Percentiles rank a stretch among this genome's conserved stretches.
Evolutionary conservation across 768 basidiomycete genomes (phyloP).

Genomic region (Psilocybe azurescens): DNA sequence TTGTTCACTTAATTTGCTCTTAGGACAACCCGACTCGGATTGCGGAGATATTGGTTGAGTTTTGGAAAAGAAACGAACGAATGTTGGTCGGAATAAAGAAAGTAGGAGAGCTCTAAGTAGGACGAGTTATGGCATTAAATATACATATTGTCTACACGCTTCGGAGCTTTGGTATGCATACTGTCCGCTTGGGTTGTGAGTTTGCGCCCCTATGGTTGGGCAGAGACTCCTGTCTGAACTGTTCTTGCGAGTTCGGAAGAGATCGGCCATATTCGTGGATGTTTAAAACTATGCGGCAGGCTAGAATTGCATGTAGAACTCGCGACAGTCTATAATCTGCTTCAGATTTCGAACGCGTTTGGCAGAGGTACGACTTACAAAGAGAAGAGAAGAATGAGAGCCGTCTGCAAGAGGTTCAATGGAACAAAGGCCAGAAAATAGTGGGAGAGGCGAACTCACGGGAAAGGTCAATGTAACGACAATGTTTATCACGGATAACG

Average conservation of each 20-base stretch:
- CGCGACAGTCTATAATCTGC: constrained; percentile 16
- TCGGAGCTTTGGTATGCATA: not conserved
- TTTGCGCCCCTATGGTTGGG: not conserved
- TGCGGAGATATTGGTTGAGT: constrained; percentile 83
- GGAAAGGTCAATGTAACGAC: constrained; percentile 21
- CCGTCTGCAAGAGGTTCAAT: constrained; percentile 6
- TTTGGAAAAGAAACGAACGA: constrained; percentile 89
- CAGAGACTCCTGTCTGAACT: not conserved
- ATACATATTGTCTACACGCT: not conserved
- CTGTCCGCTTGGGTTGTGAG: not conserved
- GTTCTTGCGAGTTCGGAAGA: not conserved
- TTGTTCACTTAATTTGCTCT: constrained; percentile 36
- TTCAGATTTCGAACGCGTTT: not conserved
- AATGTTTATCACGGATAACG: constrained; percentile 23
- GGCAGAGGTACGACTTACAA: constrained; percentile 15
- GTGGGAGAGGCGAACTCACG: constrained; percentile 4
- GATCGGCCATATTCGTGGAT: constrained; percentile 12
- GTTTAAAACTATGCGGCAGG: constrained; percentile 23
- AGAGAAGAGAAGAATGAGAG: constrained; percentile 21
- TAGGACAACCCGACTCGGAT: constrained; percentile 87
- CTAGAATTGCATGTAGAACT: constrained; percentile 23
- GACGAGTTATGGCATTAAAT: not conserved
- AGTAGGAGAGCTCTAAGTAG: constrained; percentile 49
- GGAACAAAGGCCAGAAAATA: not conserved
- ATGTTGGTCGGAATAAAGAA: constrained; percentile 65